Percentiles rank a stretch among this genome's conserved stretches.
Conservation (phyloP, 768 basidiomycete genomes). For the Dacryopinax primogenitus region DNA sequence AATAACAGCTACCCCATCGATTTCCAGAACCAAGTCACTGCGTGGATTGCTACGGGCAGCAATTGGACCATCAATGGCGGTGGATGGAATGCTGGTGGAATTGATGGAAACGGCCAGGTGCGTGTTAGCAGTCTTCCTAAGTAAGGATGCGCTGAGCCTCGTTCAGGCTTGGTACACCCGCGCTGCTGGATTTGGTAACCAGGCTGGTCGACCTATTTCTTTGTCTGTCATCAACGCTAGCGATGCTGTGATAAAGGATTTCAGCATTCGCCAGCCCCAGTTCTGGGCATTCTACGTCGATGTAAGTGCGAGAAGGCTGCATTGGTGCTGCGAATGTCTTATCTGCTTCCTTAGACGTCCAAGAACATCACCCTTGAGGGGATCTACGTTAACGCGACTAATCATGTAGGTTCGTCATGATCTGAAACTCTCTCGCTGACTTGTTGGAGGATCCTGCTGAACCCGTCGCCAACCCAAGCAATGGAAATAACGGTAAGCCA, state of each 20-base stretch:
- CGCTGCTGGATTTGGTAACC: constrained; percentile 30
- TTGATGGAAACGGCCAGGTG: constrained; percentile 34
- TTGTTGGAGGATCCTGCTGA: not conserved
- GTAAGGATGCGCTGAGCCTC: not conserved
- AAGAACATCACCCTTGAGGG: constrained; percentile 29
- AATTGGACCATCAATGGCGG: constrained; percentile 25
- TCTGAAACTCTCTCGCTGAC: not conserved
- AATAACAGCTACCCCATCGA: constrained; percentile 27
- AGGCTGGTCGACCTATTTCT: constrained; percentile 30
- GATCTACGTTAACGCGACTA: constrained; percentile 33
- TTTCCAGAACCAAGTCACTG: constrained; percentile 31
- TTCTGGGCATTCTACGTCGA: constrained; percentile 28
- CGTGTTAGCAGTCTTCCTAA: not conserved
- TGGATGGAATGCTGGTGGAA: constrained; percentile 26
- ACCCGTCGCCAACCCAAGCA: not conserved
- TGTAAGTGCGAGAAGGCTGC: not conserved
- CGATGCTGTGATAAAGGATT: constrained; percentile 28
- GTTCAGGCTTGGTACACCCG: constrained; percentile 29
- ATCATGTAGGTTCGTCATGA: constrained; percentile 23
- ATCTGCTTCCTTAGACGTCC: constrained; percentile 28
- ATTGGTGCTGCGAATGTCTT: not conserved
- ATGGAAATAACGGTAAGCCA: not conserved
- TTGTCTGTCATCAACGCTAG: constrained; percentile 30
- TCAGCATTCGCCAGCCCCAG: constrained; percentile 33
- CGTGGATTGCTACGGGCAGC: constrained; percentile 30